A percentile compares a stretch with the other conserved stretches of the same genome.
These are phyloP conservation scores for Torulaspora indica DNA, from an alignment of 805 yeast genomes.

Conservation along the genomic window DNA sequence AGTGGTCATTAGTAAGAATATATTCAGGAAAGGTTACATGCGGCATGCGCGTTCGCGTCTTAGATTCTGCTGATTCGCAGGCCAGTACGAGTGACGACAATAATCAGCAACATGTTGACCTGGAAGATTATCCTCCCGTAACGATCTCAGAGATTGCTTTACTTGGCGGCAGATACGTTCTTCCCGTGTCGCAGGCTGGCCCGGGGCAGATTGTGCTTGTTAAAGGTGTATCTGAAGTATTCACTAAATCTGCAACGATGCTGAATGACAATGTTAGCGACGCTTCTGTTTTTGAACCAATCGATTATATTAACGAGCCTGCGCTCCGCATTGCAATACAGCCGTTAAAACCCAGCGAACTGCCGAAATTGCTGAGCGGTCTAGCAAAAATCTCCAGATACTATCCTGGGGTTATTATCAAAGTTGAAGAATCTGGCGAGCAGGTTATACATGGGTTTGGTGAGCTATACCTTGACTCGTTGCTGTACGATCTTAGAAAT, in stretches of 20 bases:
- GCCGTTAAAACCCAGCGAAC: constrained; percentile 71
- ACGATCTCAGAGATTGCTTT: constrained; percentile 44
- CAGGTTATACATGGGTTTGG: constrained; percentile 78
- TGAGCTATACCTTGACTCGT: constrained; percentile 80
- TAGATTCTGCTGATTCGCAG: constrained; percentile 39
- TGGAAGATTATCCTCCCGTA: constrained; percentile 40
- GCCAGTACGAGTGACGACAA: constrained; percentile 13
- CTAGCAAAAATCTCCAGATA: constrained; percentile 56
- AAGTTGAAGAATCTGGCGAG: constrained; percentile 86
- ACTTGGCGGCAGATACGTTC: constrained; percentile 66
- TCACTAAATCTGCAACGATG: constrained; percentile 60
- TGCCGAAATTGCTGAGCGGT: constrained; percentile 69
- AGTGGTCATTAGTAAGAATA: constrained; percentile 56
- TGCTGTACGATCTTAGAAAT: constrained; percentile 68
- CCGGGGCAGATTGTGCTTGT: constrained; percentile 69
- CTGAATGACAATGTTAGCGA: constrained; percentile 26
- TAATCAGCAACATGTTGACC: constrained; percentile 42
- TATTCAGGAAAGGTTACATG: constrained; percentile 52
- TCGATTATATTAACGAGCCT: constrained; percentile 48
- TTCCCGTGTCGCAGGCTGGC: constrained; percentile 48
- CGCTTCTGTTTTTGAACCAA: constrained; percentile 25
- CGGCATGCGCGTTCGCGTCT: constrained; percentile 46
- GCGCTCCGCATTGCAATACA: constrained; percentile 79
- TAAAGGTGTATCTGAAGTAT: constrained; percentile 53
- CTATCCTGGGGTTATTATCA: constrained; percentile 62